Evolutionary conservation across 257 asterid species (phyloP).

Genomic region (Solanum gracilifrons): DNA sequence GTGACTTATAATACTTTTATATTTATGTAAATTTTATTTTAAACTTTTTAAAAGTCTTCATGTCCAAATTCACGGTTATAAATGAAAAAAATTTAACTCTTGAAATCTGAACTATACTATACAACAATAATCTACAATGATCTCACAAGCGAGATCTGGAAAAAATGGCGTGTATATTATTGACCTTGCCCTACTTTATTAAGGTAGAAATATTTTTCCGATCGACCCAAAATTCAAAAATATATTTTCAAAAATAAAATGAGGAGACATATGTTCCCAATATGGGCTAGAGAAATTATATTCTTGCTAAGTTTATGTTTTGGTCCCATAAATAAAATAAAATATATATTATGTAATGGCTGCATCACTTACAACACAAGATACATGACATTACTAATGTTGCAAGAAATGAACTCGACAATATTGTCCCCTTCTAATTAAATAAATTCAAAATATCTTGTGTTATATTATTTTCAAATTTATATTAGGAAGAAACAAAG

Average conservation of each 20-base stretch:
- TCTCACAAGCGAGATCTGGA: rapidly evolving
- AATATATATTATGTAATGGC: constrained; percentile 5
- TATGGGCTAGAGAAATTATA: not conserved
- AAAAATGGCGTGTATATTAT: not conserved
- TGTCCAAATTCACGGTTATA: not conserved
- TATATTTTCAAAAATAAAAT: not conserved
- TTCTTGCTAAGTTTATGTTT: constrained; percentile 11
- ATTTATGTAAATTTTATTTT: not conserved
- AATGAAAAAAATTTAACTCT: not conserved
- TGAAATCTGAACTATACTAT: not conserved
- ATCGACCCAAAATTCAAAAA: rapidly evolving
- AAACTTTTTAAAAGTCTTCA: not conserved
- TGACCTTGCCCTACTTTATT: not conserved
- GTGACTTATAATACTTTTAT: not conserved
- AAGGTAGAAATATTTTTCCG: not conserved
- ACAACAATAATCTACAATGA: not conserved
- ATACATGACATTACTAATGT: constrained; percentile 2
- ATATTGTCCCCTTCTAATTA: constrained; percentile 12
- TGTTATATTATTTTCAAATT: constrained; percentile 2
- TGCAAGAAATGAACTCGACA: constrained; percentile 15
- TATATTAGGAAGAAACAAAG: constrained; percentile 17
- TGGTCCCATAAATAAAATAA: constrained; percentile 1
- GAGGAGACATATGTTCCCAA: constrained; percentile 12
- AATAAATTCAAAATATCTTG: not conserved
- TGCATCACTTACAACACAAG: constrained; percentile 26